Base-by-base conservation (phyloP, 129 eudicot species). In the Mikania micrantha region DNA sequence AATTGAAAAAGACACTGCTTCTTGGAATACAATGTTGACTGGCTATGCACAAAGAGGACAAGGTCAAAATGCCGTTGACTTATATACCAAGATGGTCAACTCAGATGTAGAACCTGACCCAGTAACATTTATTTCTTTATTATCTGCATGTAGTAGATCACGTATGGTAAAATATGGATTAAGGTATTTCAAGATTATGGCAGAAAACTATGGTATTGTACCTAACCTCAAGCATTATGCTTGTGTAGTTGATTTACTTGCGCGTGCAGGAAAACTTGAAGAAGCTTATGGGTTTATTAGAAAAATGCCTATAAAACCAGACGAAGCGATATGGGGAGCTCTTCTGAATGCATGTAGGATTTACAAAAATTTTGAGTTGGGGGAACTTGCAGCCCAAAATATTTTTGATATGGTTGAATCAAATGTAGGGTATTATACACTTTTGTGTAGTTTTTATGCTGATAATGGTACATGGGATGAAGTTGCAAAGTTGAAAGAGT, bases 261-360 rank as follows among this genome's bases (percentile, higher is more conserved):
- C 91, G 31, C 96, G 98, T 54, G 83, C 96, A 2, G 98, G 91
- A 28, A 60, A 76, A 28, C 68, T 88, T 60, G 85, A 91, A 41
- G 87, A 83, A 60, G 98, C 96, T 39, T 52, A 79, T 49, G 12
- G 19, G 25, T 76, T 88, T 67, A 79, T 91, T 4, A 67, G 27
- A 58, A 73, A 71, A 38, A 88, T 91, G 87, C 84, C 91, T 10
- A 39, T 84, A 49, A 65, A 76, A 47, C 89, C 98, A 1, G 95
- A 91, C 72, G 48, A 80, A 16, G 96, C 98, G 16, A 82, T 91
- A 71, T 91, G 96, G 96, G 98, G 98, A 62, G 96, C 96, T n/a
- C 74, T 91, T 74, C 66, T 91, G 66, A 85, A 88, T 66, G 81
- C 87, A 1, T 91, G 98, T 67, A 82, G 96, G 74, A 91, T 91